These are phyloP conservation scores for Zasmidium cellare DNA, from an alignment of 2,329 filamentous ascomycete genomes.

Conservation along the genomic window DNA sequence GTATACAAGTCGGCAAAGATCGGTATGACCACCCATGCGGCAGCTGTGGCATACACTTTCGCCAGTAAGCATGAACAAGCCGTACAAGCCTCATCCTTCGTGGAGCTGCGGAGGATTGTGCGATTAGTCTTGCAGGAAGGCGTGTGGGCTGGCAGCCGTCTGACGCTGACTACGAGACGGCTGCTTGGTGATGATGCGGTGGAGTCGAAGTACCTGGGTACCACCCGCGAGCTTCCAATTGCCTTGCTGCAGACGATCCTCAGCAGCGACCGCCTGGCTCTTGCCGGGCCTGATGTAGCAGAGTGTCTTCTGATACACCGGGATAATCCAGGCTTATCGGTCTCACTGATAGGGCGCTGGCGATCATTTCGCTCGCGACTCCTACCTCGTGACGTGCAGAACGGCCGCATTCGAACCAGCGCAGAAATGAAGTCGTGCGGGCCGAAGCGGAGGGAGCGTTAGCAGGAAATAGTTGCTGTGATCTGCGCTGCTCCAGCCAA, in stretches of 20 bases:
- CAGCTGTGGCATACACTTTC: neutral
- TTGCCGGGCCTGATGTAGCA: neutral
- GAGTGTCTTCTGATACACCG: neutral
- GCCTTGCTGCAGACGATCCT: too few relatives aligned
- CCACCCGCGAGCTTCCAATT: neutral
- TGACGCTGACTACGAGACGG: neutral
- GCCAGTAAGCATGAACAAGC: neutral
- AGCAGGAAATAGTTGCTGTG: constrained; percentile 2
- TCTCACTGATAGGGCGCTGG: too few relatives aligned
- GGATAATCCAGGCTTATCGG: constrained; percentile 5
- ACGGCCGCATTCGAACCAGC: neutral
- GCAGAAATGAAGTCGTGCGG: neutral
- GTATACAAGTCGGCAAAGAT: constrained; percentile 2
- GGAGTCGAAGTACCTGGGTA: neutral
- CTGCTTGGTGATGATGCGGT: neutral
- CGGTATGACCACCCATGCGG: neutral
- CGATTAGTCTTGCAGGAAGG: neutral
- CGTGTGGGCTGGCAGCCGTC: neutral
- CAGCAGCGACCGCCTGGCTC: neutral
- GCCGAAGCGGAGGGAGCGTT: neutral
- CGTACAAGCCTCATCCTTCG: constrained; percentile 4
- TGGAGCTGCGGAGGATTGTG: neutral
- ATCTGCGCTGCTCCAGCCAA: neutral
- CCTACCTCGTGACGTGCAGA: constrained; percentile 7
- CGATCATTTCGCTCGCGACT: constrained; percentile 5